Evolutionary conservation across 2,329 filamentous ascomycete species (phyloP).

Genomic region (Aureobasidium sp.): DNA sequence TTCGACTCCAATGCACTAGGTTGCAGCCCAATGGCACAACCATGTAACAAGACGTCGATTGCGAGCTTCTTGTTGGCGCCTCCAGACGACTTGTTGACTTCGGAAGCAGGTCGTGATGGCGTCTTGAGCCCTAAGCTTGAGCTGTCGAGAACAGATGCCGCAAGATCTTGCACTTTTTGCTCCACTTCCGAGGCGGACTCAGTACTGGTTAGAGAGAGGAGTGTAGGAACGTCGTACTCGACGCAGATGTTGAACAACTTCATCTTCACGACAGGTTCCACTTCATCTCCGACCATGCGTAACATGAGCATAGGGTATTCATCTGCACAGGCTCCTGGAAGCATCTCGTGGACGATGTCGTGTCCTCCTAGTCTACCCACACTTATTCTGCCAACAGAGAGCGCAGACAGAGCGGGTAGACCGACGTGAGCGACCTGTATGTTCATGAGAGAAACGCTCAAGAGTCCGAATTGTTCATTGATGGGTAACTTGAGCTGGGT

Average conservation of each 20-base stretch:
- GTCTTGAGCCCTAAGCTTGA: constrained; percentile 19
- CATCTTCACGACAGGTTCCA: constrained; percentile 82
- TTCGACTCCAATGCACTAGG: constrained; percentile 71
- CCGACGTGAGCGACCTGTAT: constrained; percentile 75
- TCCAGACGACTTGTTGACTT: background rate
- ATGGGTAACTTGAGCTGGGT: constrained; percentile 56
- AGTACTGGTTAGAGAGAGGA: constrained; percentile 72
- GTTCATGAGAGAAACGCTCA: constrained; percentile 52
- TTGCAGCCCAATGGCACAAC: constrained; percentile 79
- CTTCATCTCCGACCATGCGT: constrained; percentile 86
- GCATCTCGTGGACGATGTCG: constrained; percentile 61
- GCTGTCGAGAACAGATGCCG: constrained; percentile 59
- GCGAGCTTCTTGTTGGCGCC: constrained; percentile 40
- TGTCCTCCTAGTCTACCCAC: constrained; percentile 61
- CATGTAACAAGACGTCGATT: constrained; percentile 67
- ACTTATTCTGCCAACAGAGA: constrained; percentile 60
- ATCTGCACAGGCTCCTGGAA: constrained; percentile 34
- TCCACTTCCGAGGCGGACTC: constrained; percentile 51
- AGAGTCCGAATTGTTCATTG: constrained; percentile 60
- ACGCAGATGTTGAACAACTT: constrained; percentile 76
- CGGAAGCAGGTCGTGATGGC: background rate
- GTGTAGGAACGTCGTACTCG: constrained; percentile 82
- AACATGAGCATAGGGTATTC: constrained; percentile 69
- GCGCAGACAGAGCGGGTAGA: constrained; percentile 71
- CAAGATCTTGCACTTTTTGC: constrained; percentile 67